phyloP scores from a whole-genome alignment of 208 protist genomes.

The Leishmania major region DNA sequence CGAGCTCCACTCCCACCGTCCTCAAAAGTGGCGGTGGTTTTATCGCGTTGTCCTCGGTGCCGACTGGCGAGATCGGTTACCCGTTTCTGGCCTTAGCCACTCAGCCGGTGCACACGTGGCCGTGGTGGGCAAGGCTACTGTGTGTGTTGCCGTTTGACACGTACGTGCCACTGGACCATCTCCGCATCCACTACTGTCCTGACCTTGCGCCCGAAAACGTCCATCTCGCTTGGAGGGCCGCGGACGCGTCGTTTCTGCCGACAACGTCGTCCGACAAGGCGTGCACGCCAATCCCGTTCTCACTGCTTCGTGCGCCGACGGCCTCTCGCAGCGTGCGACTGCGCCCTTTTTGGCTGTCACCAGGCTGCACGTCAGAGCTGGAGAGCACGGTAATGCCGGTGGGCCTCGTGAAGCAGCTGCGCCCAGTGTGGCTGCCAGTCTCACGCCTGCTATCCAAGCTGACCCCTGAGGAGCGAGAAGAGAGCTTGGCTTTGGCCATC shows the following conservation, averaged over 20 bases:
- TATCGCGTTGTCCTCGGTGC: constrained; percentile 16
- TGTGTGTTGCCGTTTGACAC: constrained; percentile 28
- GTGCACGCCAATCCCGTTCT: constrained; percentile 17
- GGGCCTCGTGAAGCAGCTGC: constrained; percentile 38
- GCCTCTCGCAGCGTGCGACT: constrained; percentile 36
- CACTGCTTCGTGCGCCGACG: constrained; percentile 24
- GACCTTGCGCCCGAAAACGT: constrained; percentile 1
- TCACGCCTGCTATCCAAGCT: constrained; percentile 41
- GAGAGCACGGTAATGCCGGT: constrained; percentile 24
- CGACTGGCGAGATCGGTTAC: constrained; percentile 23
- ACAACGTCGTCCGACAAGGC: background rate
- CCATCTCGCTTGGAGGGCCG: constrained; percentile 11
- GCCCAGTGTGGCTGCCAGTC: constrained; percentile 64
- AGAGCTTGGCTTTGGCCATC: constrained; percentile 21
- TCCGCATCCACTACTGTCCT: constrained; percentile 1
- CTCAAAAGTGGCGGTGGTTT: background rate
- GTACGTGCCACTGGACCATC: constrained; percentile 15
- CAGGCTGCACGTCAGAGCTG: constrained; percentile 51
- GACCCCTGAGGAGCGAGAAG: constrained; percentile 12
- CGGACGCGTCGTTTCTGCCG: background rate
- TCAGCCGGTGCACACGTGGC: constrained; percentile 23
- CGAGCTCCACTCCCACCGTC: background rate
- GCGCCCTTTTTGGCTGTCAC: constrained; percentile 76
- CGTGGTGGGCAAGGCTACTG: constrained; percentile 30
- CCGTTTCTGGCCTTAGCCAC: constrained; percentile 23